Conservation (phyloP, 495 filamentous ascomycete genomes). For the Tricharina praecox region DNA sequence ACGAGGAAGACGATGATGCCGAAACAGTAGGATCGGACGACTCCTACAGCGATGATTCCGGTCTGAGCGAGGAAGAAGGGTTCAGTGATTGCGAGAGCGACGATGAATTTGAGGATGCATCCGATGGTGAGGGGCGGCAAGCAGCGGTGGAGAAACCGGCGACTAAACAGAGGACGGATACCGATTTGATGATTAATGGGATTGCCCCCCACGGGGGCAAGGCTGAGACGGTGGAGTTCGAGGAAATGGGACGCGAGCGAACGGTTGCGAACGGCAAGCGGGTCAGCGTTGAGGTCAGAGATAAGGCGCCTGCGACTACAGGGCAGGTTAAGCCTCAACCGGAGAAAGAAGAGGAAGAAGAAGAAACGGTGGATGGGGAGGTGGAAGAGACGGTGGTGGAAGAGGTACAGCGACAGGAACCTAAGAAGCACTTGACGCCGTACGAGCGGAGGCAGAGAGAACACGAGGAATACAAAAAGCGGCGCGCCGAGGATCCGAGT, state of each 20-base stretch:
- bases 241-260: slow-evolving; percentile 27
- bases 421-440: slow-evolving; percentile 32
- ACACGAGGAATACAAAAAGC: slow-evolving; percentile 77
- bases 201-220: slow-evolving; percentile 44
- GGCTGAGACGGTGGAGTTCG: slow-evolving; percentile 45
- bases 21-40: slow-evolving; percentile 3
- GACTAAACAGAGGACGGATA: slow-evolving; percentile 40
- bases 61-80: slow-evolving; percentile 45
- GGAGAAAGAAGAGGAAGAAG: too few relatives aligned
- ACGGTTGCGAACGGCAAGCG: slow-evolving; percentile 14
- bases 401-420: slow-evolving; percentile 16
- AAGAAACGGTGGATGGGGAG: slow-evolving; percentile 18
- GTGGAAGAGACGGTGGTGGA: slow-evolving; percentile 16
- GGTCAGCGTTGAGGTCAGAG: slow-evolving; percentile 22
- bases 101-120: slow-evolving; percentile 19
- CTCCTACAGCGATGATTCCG: slow-evolving; percentile 5
- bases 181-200: slow-evolving; percentile 77
- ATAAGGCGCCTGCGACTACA: slow-evolving; percentile 12
- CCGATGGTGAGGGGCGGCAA: slow-evolving; percentile 8
- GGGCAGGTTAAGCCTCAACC: too few relatives aligned
- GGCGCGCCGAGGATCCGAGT: slow-evolving; percentile 73
- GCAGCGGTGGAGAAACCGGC: slow-evolving; percentile 8
- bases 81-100: slow-evolving; percentile 69
- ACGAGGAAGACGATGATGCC: slow-evolving; percentile 2
- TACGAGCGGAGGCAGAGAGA: slow-evolving; percentile 61